Evolutionary conservation across 352 stramenopile species (phyloP).

Genomic region (Plasmopara muralis): DNA sequence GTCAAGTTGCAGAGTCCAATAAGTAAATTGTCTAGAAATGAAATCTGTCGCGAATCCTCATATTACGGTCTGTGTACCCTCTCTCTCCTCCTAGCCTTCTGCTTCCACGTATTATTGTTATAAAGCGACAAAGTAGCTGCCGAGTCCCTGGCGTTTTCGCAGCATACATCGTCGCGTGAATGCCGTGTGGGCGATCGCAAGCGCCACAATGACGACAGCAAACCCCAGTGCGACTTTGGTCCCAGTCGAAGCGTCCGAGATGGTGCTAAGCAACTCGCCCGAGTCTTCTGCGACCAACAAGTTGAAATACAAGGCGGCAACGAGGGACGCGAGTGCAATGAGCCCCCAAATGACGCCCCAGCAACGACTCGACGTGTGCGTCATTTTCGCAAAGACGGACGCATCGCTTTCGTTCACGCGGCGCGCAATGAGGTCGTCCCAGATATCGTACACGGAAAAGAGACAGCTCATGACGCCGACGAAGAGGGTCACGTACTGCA

Average conservation of each 20-base stretch:
- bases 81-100: neutral
- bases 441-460: slow-evolving; percentile 89
- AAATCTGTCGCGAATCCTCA: neutral
- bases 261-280: slow-evolving; percentile 35
- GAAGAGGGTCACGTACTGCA: slow-evolving; percentile 85
- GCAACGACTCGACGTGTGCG: slow-evolving; percentile 85
- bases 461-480: slow-evolving; percentile 88
- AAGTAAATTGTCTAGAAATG: neutral
- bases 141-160: slow-evolving; percentile 32
- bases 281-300: slow-evolving; percentile 60
- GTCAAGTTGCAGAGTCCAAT: neutral
- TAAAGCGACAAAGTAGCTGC: slow-evolving; percentile 26
- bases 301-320: slow-evolving; percentile 79
- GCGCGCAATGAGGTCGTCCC: slow-evolving; percentile 86
- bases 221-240: slow-evolving; percentile 52
- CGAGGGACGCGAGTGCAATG: slow-evolving; percentile 69
- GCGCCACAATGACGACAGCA: slow-evolving; percentile 38
- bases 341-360: slow-evolving; percentile 87
- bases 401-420: slow-evolving; percentile 85
- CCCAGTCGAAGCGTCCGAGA: slow-evolving; percentile 47
- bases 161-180: slow-evolving; percentile 72
- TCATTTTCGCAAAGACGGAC: slow-evolving; percentile 86
- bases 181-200: slow-evolving; percentile 58
- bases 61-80: too few relatives aligned
- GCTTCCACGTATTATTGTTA: neutral